These are phyloP conservation scores for Dactylella cylindrospora DNA, from an alignment of 2,329 filamentous ascomycete genomes.

Conservation along the genomic window DNA sequence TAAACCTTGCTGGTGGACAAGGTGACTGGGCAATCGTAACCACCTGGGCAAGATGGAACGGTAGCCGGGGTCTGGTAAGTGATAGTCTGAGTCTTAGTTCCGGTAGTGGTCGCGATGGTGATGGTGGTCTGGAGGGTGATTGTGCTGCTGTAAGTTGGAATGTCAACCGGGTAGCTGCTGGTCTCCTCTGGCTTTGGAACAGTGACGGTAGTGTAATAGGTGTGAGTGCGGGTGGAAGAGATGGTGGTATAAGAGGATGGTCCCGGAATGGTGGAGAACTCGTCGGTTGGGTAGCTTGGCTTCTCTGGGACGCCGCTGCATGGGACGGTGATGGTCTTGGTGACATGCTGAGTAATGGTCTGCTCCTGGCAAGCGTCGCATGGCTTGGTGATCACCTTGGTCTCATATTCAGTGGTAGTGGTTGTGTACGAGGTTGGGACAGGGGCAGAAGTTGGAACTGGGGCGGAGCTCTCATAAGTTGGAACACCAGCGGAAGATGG, in stretches of 20 bases:
- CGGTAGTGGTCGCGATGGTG: slow-evolving; percentile 17
- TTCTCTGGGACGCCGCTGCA: slow-evolving; percentile 22
- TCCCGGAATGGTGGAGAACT: slow-evolving; percentile 23
- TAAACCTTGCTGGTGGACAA: background rate
- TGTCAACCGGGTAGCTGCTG: slow-evolving; percentile 6
- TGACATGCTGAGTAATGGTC: slow-evolving; percentile 29
- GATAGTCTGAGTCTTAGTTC: slow-evolving; percentile 28
- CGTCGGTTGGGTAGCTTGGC: slow-evolving; percentile 14
- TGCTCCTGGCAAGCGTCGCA: slow-evolving; percentile 31
- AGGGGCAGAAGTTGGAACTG: slow-evolving; percentile 5
- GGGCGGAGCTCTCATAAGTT: slow-evolving; percentile 1
- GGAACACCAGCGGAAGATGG: too few relatives aligned
- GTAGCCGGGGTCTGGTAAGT: slow-evolving; percentile 24
- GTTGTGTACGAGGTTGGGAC: slow-evolving; percentile 19
- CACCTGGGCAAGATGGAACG: slow-evolving; percentile 32
- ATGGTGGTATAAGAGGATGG: slow-evolving; percentile 39
- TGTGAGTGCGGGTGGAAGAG: slow-evolving; percentile 30
- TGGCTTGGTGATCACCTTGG: slow-evolving; percentile 29
- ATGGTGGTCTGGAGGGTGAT: slow-evolving; percentile 34
- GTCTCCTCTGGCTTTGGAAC: slow-evolving; percentile 6
- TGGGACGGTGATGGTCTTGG: slow-evolving; percentile 18
- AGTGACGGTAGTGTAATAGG: slow-evolving; percentile 18
- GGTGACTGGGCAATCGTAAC: slow-evolving; percentile 31
- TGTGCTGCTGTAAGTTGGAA: slow-evolving; percentile 32
- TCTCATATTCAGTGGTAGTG: slow-evolving; percentile 21